Percentiles rank a stretch among this genome's conserved stretches.
phyloP scores from a whole-genome alignment of 805 yeast species.

The Kodamaea kakaduensis region DNA sequence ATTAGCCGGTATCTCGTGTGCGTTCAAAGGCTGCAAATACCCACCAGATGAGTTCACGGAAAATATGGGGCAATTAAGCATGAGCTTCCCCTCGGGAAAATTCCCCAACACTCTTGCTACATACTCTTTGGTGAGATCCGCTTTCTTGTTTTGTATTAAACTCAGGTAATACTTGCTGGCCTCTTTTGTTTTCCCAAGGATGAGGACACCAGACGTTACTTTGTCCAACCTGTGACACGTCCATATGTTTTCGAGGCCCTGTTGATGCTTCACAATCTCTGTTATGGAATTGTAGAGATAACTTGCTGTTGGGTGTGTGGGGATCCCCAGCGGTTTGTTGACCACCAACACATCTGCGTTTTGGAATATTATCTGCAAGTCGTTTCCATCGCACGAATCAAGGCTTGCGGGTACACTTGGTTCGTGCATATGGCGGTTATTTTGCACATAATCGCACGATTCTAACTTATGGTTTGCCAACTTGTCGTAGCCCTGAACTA shows the following conservation, averaged over 20 bases:
- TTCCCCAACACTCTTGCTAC: conserved; percentile 41
- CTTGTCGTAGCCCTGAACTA: conserved; percentile 20
- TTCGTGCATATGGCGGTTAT: conserved; percentile 43
- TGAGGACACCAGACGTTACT: conserved; percentile 48
- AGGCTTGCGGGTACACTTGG: conserved; percentile 29
- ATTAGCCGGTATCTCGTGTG: conserved; percentile 20
- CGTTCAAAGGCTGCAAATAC: conserved; percentile 25
- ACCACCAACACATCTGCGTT: conserved; percentile 40
- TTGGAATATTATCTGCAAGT: conserved; percentile 28
- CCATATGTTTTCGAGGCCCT: conserved; percentile 29
- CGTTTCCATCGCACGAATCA: conserved; percentile 5
- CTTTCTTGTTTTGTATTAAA: conserved; percentile 26
- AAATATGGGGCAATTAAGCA: conserved; percentile 39
- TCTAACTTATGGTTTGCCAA: conserved; percentile 8
- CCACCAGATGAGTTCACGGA: conserved; percentile 32
- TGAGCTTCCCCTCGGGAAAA: conserved; percentile 30
- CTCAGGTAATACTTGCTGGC: conserved; percentile 30
- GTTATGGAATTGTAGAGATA: conserved; percentile 41
- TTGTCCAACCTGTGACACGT: conserved; percentile 49
- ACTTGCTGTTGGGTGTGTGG: conserved; percentile 50
- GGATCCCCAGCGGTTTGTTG: conserved; percentile 50
- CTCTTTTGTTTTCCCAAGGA: conserved; percentile 37
- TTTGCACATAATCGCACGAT: conserved; percentile 18
- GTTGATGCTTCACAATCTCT: conserved; percentile 37
- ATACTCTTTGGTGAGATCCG: conserved; percentile 37